These are phyloP conservation scores for Cryptosporidium parvum DNA, from an alignment of 169 alveolate species.

Conservation along the genomic window DNA sequence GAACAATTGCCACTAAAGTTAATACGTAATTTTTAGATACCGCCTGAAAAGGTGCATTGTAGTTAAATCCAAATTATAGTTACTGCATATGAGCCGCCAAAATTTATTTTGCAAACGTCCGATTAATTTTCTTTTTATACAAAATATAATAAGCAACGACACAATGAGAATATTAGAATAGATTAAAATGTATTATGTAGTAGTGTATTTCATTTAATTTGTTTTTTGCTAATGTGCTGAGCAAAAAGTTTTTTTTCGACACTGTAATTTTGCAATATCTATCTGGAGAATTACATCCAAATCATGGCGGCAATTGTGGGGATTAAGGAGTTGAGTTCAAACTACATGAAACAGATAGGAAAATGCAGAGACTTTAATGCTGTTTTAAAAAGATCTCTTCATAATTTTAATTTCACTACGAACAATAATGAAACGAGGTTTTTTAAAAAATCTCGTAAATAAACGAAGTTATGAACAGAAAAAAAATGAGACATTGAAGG, in stretches of 20 bases:
- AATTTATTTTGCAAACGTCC: background rate
- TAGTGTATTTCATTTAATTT: no score
- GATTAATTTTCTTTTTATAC: no score
- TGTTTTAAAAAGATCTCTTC: background rate
- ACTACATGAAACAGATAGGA: background rate
- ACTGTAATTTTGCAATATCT: background rate
- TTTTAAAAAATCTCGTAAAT: constrained; percentile 7
- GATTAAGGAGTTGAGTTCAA: background rate
- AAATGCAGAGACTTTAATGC: background rate
- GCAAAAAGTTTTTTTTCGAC: background rate
- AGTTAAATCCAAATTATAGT: constrained; percentile 4
- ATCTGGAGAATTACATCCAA: background rate
- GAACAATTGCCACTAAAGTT: background rate
- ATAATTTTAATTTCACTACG: background rate
- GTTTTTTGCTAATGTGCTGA: background rate
- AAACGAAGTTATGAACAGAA: background rate
- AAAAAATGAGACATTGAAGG: constrained; percentile 15
- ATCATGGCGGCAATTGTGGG: background rate
- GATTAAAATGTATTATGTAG: no score
- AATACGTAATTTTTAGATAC: constrained; percentile 37
- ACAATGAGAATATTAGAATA: background rate
- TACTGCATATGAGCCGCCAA: constrained; percentile 6
- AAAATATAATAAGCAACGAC: no score
- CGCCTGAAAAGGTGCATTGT: constrained; percentile 22
- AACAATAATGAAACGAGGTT: constrained; percentile 46